Evolutionary conservation across 345 rosid genomes (phyloP), one percentile per base, ranked within the genome.

Genomic region (Sisymbrium irio): DNA sequence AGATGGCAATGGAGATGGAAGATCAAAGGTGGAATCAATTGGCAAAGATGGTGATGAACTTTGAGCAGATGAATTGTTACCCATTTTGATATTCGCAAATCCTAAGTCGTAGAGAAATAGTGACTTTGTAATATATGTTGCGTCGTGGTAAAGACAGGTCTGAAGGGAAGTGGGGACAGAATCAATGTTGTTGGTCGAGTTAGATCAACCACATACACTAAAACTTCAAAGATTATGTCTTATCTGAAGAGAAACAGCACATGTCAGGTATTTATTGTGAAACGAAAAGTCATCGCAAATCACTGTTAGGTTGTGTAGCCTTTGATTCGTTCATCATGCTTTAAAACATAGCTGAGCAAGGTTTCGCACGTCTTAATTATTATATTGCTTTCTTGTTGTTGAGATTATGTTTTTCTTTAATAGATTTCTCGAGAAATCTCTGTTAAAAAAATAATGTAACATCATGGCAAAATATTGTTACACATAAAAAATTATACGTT

Each of bases 1-100:
- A 41, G 77, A 64, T n/a, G 89, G 90, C 47, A 87, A 35, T 0
- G 90, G 82, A 67, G 84, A 76, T 9, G 92, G 92, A 65, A 85
- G 86, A 71, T 75, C 81, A 75, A 87, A 88, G 19, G 81, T 17
- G 25, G 85, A 80, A 9, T 81, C 85, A 15, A 88, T 81, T 2
- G 90, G 88, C 9, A 75, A 61, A 61, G 79, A 68, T 50, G 79
- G 57, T 22, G 63, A 64, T 76, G 73, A 68, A 59, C 63, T 65
- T 65, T 19, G 71, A 65, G 77, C 33, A 42, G 69, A 75, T 22
- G 59, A 73, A 56, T 6, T 75, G 65, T 77, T 68, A 51, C 83
- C 87, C 86, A 75, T 78, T 49, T 30, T 76, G 20, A 64, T 39
- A 58, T 53, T 68, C 25, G 42, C 7, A 5, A 60, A 50, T 51